A percentile compares a stretch with the other conserved stretches of the same genome.
Evolutionary conservation across 805 yeast species (phyloP).

Genomic region (Ogataea trehalophila): DNA sequence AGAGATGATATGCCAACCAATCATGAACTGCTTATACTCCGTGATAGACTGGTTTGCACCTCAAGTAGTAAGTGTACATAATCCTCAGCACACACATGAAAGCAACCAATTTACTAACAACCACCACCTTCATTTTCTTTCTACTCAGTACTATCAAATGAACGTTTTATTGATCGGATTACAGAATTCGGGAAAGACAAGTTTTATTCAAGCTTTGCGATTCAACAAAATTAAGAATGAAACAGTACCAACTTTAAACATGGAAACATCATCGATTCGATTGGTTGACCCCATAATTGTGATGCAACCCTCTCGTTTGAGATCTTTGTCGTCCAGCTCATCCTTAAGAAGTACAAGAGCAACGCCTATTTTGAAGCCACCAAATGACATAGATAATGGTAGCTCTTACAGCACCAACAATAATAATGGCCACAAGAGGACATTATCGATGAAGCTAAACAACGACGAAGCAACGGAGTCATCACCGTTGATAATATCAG

Average conservation of each 20-base stretch:
- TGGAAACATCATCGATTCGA: slow-evolving; percentile 10
- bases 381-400: too few relatives aligned
- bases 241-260: slow-evolving; percentile 25
- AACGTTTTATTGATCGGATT: slow-evolving; percentile 27
- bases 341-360: neutral
- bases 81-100: too few relatives aligned
- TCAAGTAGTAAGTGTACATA: slow-evolving; percentile 13
- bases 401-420: too few relatives aligned
- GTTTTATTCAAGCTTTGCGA: slow-evolving; percentile 18
- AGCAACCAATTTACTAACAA: neutral
- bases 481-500: neutral
- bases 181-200: slow-evolving; percentile 28
- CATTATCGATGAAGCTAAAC: too few relatives aligned
- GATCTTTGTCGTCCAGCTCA: neutral
- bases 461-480: too few relatives aligned
- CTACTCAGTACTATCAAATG: slow-evolving; percentile 21
- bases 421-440: too few relatives aligned
- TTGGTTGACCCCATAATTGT: slow-evolving; percentile 6
- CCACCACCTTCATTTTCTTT: neutral
- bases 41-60: slow-evolving; percentile 10
- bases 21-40: slow-evolving; percentile 1
- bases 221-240: slow-evolving; percentile 6
- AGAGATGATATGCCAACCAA: too few relatives aligned
- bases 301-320: slow-evolving; percentile 5
- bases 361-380: neutral